A percentile compares a stretch with the other conserved stretches of the same genome.
Evolutionary conservation across 2,329 filamentous ascomycete genomes (phyloP).

Genomic region (Albophoma yamanashiensis): DNA sequence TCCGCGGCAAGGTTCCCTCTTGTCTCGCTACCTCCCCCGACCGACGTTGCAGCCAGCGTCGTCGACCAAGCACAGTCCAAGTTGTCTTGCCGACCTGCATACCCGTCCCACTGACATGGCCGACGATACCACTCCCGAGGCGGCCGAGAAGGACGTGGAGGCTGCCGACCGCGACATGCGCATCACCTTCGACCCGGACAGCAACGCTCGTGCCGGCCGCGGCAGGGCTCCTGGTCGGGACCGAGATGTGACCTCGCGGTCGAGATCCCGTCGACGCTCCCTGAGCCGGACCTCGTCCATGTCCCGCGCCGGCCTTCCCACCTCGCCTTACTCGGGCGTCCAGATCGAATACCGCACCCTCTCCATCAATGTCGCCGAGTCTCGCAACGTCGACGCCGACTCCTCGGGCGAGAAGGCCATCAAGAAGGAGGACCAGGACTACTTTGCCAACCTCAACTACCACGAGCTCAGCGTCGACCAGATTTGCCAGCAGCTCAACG

Average conservation of each 20-base stretch:
- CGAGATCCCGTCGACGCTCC: constrained; percentile 12
- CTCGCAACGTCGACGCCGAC: constrained; percentile 16
- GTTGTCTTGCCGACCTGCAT: background rate
- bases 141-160: constrained; percentile 9
- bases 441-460: constrained; percentile 28
- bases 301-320: background rate
- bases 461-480: constrained; percentile 23
- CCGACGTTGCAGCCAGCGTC: background rate
- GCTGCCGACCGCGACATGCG: constrained; percentile 11
- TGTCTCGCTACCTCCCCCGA: background rate
- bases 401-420: constrained; percentile 10
- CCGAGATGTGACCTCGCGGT: constrained; percentile 5
- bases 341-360: constrained; percentile 30
- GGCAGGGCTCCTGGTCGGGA: constrained; percentile 5
- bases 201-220: constrained; percentile 9
- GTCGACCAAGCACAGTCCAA: background rate
- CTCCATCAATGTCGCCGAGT: constrained; percentile 28
- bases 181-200: constrained; percentile 13
- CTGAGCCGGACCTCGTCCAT: constrained; percentile 8
- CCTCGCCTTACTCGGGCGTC: constrained; percentile 22
- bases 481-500: constrained; percentile 28
- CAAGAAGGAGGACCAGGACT: constrained; percentile 28
- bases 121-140: constrained; percentile 8
- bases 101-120: constrained; percentile 4
- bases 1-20: background rate